Base-by-base conservation (phyloP, 805 yeast genomes). In the Ogataea trehaloabstinens region DNA sequence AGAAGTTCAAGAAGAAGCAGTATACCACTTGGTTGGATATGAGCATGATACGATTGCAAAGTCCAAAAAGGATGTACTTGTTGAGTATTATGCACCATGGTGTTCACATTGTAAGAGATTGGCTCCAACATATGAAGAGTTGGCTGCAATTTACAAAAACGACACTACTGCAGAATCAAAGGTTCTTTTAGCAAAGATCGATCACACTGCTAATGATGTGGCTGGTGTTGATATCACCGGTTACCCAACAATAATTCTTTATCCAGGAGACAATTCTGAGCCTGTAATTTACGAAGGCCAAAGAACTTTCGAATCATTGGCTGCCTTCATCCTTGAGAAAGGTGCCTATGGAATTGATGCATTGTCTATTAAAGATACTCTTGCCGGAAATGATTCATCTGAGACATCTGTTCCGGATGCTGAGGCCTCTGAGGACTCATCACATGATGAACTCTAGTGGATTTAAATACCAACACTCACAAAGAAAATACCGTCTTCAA, bases 11-110 rank as follows among this genome's bases (percentile, higher is more conserved):
- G 85, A 82, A 55, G 73, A 77, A 35, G 72, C 71, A 37, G 78
- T 83, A 38, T 70, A 71, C 61, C 82, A 78, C 57, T 73, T 91
- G 52, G 97, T 91, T 45, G 95, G 88, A 52, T 76, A 80, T 67
- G 87, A 80, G 58, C 93, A 87, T 66, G 83, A 85, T 35, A 78
- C 73, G 24, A 67, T 87, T 43, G 74, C 87, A 37, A 64, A 64
- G 21, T 80, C 81, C 53, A 56, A 60, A 37, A 83, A 80, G 68
- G 91, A 85, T 60, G 82, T 85, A 25, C 66, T 90, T 41, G 95
- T 91, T 40, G 85, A 87, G 70, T 91, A 90, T 68, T 90, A 86
- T 60, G 97, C 98, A 34, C 95, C 95, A 68, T 90, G 96, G 96
- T 89, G 96, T 72, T 95, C 96, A 33, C 96, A 89, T 73, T 88